Conservation (phyloP, 495 filamentous ascomycete genomes). For the Penicillium egyptiacum region DNA sequence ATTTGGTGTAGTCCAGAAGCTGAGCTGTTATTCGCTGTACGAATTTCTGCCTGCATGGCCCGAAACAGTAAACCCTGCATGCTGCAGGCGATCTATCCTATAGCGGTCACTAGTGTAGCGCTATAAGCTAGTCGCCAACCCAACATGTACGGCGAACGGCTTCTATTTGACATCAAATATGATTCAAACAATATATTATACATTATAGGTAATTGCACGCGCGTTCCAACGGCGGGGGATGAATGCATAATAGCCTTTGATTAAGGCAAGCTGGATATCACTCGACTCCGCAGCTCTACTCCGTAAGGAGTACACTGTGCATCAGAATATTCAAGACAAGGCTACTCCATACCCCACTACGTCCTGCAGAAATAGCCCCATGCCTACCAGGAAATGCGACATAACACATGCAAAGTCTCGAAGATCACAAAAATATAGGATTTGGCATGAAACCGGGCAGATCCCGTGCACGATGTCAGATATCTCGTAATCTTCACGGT, state of each 20-base stretch:
- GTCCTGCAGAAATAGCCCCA: not conserved
- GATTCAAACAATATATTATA: not conserved
- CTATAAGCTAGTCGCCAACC: not conserved
- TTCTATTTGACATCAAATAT: not conserved
- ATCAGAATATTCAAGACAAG: not conserved
- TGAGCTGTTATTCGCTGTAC: not conserved
- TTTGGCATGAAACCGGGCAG: not conserved
- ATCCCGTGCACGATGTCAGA: not conserved
- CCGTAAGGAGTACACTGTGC: too few species aligned
- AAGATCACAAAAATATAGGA: not conserved
- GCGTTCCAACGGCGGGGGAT: not conserved
- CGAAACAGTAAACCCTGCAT: constrained; percentile 21
- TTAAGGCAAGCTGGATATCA: not conserved
- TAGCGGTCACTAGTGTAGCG: constrained; percentile 8
- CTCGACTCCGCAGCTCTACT: too few species aligned
- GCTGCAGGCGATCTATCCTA: constrained; percentile 20
- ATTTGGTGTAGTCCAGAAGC: not conserved
- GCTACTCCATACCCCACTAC: not conserved
- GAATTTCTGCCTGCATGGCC: constrained; percentile 19
- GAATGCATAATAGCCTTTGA: not conserved
- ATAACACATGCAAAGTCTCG: not conserved
- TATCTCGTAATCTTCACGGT: not conserved
- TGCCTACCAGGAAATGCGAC: not conserved
- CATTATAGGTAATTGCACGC: not conserved
- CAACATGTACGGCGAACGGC: not conserved